Percentiles rank a stretch among this genome's conserved stretches.
These are phyloP conservation scores for Ambrosiella xylebori DNA, from an alignment of 2,329 filamentous ascomycete genomes.

Conservation along the genomic window DNA sequence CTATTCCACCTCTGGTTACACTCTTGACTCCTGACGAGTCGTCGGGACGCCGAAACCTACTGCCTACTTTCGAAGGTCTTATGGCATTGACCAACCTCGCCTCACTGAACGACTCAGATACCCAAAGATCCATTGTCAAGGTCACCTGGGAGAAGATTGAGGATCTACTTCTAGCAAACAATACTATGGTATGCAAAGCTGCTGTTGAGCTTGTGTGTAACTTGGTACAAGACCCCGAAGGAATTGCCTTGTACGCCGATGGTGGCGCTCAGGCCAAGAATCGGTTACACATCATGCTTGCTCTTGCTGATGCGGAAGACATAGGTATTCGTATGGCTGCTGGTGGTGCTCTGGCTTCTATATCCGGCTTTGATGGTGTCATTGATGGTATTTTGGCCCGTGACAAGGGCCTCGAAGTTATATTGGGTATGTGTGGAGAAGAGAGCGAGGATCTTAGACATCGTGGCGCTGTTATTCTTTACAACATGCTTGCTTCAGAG, in stretches of 20 bases:
- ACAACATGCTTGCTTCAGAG: constrained; percentile 53
- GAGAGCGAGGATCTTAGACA: constrained; percentile 50
- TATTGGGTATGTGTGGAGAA: constrained; percentile 68
- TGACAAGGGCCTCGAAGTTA: constrained; percentile 53
- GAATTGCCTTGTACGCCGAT: constrained; percentile 52
- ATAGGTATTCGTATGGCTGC: constrained; percentile 63
- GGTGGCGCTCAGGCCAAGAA: constrained; percentile 49
- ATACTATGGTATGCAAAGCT: constrained; percentile 61
- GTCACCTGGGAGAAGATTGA: constrained; percentile 61
- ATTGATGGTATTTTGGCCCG: constrained; percentile 53
- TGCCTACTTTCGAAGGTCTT: constrained; percentile 78
- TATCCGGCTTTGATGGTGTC: constrained; percentile 62
- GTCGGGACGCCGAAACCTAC: constrained; percentile 52
- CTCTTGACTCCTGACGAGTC: constrained; percentile 52
- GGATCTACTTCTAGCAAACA: constrained; percentile 63
- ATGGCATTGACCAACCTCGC: constrained; percentile 91
- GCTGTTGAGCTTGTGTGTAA: constrained; percentile 86
- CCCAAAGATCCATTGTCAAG: constrained; percentile 52
- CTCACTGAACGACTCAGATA: constrained; percentile 52
- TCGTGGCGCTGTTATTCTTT: constrained; percentile 57
- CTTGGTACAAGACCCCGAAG: constrained; percentile 52
- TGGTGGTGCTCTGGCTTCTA: constrained; percentile 70
- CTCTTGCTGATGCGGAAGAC: constrained; percentile 75
- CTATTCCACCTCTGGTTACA: constrained; percentile 64
- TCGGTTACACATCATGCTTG: constrained; percentile 67